Evolutionary conservation across 1,284 basidiomycete genomes (phyloP), one percentile per base, ranked within the genome.

Genomic region (Puccinia novopanici): DNA sequence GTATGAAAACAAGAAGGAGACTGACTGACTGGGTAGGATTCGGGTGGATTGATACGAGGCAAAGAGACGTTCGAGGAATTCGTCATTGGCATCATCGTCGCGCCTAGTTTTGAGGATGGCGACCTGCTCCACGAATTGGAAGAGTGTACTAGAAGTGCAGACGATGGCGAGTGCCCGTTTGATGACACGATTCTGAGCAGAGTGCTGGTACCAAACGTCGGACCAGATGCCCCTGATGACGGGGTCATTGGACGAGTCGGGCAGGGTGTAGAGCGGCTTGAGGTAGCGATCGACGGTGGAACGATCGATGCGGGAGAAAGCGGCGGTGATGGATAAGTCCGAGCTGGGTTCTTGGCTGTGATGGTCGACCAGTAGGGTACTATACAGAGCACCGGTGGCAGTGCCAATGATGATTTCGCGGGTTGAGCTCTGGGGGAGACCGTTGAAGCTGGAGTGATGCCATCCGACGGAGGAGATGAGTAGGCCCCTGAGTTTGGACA

Each of bases 311-410:
- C 15, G 91, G 90, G 4, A 96, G 87, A 0, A 91, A 89, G 86
- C n/a, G 81, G 81, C n/a, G 81, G 82, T 75, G 83, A 83, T 13
- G 68, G 81, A n/a, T 76, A 81, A 88, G 84, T 93, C 93, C 82
- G 91, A 91, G 87, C 94, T 95, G 90, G 96, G 95, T 84, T 96
- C 92, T 84, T 95, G 93, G 83, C 95, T 93, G 83, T 92, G 89
- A 55, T 93, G 89, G 87, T 94, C 92, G n/a, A 94, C 88, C 2
- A 95, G 88, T 0, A 91, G 91, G 82, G 85, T 84, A 27, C 96
- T 94, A 83, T 94, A 92, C 45, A 98, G 90, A 19, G 90, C 90
- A 19, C 95, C 95, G 81, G 91, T 91, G 81, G 91, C 88, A 0
- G 92, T 92, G 22, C 96, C 97, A 75, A 99, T 89, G n/a, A 99